Conservation (phyloP, 345 rosid species). For the Corchorus capsularis region DNA sequence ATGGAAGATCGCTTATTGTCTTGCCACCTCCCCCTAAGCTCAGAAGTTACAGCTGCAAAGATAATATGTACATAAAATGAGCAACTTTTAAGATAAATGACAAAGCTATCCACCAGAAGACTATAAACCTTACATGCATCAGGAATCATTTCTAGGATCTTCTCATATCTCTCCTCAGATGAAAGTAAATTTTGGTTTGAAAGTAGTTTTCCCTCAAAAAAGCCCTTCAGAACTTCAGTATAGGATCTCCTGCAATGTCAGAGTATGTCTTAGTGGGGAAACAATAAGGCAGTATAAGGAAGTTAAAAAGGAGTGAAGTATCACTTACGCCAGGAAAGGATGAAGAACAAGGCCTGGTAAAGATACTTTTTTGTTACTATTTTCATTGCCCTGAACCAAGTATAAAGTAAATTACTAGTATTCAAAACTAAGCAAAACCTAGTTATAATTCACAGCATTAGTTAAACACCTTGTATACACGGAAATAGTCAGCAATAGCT, state of each 20-base stretch:
- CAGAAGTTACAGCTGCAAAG: slow-evolving; percentile 68
- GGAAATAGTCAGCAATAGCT: slow-evolving; percentile 87
- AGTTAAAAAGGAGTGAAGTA: slow-evolving; percentile 12
- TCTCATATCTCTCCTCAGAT: slow-evolving; percentile 79
- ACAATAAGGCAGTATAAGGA: not conserved
- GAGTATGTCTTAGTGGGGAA: slow-evolving; percentile 19
- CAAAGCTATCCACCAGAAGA: not conserved
- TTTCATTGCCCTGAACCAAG: slow-evolving; percentile 74
- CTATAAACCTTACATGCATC: slow-evolving; percentile 44
- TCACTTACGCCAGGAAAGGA: slow-evolving; percentile 86
- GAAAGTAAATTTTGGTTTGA: slow-evolving; percentile 62
- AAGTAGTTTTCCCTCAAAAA: slow-evolving; percentile 76
- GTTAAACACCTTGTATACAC: slow-evolving; percentile 68
- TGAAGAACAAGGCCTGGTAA: slow-evolving; percentile 70
- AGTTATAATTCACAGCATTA: not conserved
- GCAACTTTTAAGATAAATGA: slow-evolving; percentile 20
- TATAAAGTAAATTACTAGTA: slow-evolving; percentile 15
- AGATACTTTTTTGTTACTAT: slow-evolving; percentile 70
- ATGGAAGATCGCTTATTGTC: slow-evolving; percentile 50
- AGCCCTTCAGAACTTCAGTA: slow-evolving; percentile 64
- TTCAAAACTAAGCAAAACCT: not conserved
- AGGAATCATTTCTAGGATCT: slow-evolving; percentile 83
- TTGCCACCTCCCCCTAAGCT: slow-evolving; percentile 86
- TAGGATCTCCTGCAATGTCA: slow-evolving; percentile 74
- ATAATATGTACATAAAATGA: slow-evolving; percentile 9